These are phyloP conservation scores for Dissophora globulifera DNA, from an alignment of 192 early-diverging fungal genomes.

Conservation along the genomic window DNA sequence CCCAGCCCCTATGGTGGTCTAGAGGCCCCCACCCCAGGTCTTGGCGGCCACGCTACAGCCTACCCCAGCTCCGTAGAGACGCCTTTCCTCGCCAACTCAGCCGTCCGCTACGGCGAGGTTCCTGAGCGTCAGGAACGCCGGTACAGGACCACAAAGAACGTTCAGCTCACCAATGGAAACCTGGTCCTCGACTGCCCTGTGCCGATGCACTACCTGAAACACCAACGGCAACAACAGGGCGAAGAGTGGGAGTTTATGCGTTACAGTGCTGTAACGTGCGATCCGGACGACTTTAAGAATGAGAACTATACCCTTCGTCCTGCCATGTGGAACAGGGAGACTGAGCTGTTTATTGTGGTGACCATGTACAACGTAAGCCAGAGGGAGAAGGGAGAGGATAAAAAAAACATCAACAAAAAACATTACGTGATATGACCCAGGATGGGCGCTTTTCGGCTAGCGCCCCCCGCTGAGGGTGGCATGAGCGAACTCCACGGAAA, in stretches of 20 bases:
- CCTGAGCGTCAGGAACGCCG: conserved; percentile 59
- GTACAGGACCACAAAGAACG: conserved; percentile 61
- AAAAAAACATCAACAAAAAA: neutral
- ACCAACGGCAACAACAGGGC: conserved; percentile 59
- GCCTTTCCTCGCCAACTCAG: conserved; percentile 17
- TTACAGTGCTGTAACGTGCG: conserved; percentile 78
- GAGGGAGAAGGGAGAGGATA: conserved; percentile 43
- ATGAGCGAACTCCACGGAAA: too few relatives aligned
- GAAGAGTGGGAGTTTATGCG: conserved; percentile 79
- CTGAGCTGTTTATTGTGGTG: conserved; percentile 75
- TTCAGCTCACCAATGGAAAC: conserved; percentile 73
- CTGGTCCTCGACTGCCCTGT: conserved; percentile 77
- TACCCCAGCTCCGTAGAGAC: conserved; percentile 18
- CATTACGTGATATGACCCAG: too few relatives aligned
- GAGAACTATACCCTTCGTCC: conserved; percentile 70
- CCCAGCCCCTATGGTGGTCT: neutral
- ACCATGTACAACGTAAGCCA: conserved; percentile 77
- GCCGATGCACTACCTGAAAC: conserved; percentile 64
- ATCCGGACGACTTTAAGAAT: conserved; percentile 71
- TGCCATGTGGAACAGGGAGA: conserved; percentile 63
- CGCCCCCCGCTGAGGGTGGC: too few relatives aligned
- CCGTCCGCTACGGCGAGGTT: conserved; percentile 46
- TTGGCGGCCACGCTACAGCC: neutral
- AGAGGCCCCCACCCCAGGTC: neutral
- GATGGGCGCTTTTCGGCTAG: too few relatives aligned